Percentiles rank a stretch among this genome's conserved stretches.
These are phyloP conservation scores for Suillus spraguei DNA, from an alignment of 768 basidiomycete species.

Conservation along the genomic window DNA sequence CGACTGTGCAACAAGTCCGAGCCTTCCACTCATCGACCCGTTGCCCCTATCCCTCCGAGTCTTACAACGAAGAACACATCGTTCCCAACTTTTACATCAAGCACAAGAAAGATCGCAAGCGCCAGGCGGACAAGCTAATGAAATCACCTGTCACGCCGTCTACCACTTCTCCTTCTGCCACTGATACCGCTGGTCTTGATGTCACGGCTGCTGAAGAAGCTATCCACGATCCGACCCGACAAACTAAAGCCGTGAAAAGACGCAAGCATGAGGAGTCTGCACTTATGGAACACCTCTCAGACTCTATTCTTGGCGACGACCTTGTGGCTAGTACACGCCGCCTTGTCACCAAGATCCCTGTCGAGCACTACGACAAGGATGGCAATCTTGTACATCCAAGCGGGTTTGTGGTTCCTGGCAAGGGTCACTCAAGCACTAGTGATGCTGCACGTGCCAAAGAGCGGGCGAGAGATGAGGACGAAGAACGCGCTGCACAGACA, in stretches of 20 bases:
- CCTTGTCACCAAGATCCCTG: constrained; percentile 28
- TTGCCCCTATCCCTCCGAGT: constrained; percentile 22
- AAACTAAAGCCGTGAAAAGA: constrained; percentile 3
- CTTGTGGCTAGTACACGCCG: constrained; percentile 32
- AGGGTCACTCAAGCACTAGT: constrained; percentile 28
- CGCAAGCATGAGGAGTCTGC: constrained; percentile 17
- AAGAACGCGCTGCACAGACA: constrained; percentile 29
- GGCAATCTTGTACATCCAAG: constrained; percentile 29
- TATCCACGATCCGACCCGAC: constrained; percentile 11
- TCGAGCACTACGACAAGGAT: constrained; percentile 24
- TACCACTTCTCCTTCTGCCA: constrained; percentile 2
- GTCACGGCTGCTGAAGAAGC: constrained; percentile 5
- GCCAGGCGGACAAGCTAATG: background rate
- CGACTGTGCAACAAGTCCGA: constrained; percentile 20
- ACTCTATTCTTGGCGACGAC: constrained; percentile 25
- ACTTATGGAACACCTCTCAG: constrained; percentile 26
- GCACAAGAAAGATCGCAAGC: constrained; percentile 25
- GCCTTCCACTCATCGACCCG: constrained; percentile 27
- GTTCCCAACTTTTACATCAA: constrained; percentile 32
- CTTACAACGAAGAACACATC: constrained; percentile 25
- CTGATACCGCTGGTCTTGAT: constrained; percentile 14
- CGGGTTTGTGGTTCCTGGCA: constrained; percentile 33
- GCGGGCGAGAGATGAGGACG: constrained; percentile 22
- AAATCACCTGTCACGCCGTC: constrained; percentile 11
- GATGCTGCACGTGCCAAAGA: constrained; percentile 29